Evolutionary conservation across 1,284 basidiomycete genomes (phyloP), one percentile per base, ranked within the genome.

Genomic region (Wallemia mellicola): DNA sequence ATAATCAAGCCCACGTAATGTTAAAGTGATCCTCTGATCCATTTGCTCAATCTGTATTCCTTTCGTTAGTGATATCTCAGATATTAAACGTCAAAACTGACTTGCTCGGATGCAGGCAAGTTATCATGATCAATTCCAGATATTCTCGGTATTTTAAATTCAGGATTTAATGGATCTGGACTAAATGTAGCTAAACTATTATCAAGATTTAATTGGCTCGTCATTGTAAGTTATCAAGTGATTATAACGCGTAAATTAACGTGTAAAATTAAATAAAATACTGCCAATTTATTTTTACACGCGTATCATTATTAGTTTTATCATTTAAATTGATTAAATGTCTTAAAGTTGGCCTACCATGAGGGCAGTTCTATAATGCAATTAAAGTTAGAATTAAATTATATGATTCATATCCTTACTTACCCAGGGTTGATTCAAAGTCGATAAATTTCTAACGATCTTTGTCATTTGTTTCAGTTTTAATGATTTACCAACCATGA

Each of bases 271-370:
- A 48, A 48, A 48, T 22, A 48, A 48, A 57, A 15, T 57, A 24
- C 14, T 24, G 2, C 28, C 32, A 28, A 14, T 30, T 28, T 24
- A 26, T 58, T 24, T 25, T 28, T 24, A 57, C 27, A 22, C 28
- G 19, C 32, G 15, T 27, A n/a, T 54, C 48, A 27, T 55, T 30
- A 14, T 22, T 5, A 24, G 27, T 2, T 14, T 27, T 48, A 24
- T 59, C 55, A 26, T 54, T 15, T n/a, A 57, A 60, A 54, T 67
- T 71, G 5, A 65, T 63, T 27, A 89, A 70, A 72, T 89, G 86
- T 25, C 91, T 79, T 87, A 95, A 94, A 5, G 91, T 98, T 1
- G 92, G 92, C 55, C 91, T 73, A 2, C 91, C 91, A 67, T 95
- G 91, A 1, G 92, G 91, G 67, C 91, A 96, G 62, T 92, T 87